Conservation (phyloP, 192 early-diverging fungal genomes). For the Backusella parvicylindrica region DNA sequence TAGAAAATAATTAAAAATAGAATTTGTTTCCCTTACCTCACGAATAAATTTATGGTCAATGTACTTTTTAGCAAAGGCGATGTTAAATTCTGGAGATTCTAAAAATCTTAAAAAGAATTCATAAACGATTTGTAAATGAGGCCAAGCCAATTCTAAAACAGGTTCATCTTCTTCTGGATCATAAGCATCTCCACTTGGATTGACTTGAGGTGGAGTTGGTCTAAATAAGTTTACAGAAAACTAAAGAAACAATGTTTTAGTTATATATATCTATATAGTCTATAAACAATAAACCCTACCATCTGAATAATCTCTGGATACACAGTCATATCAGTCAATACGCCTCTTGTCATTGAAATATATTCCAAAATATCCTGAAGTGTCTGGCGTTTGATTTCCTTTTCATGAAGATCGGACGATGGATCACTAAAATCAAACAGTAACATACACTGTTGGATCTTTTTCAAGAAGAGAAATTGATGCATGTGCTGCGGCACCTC, state of each 20-base stretch:
- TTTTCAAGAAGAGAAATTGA: slow-evolving; percentile 75
- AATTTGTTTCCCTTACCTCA: slow-evolving; percentile 36
- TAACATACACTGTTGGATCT: slow-evolving; percentile 75
- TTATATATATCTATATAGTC: background rate
- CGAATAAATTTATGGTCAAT: slow-evolving; percentile 85
- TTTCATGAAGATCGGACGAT: slow-evolving; percentile 71
- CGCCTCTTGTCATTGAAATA: slow-evolving; percentile 70
- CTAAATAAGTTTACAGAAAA: slow-evolving; percentile 83
- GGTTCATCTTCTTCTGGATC: slow-evolving; percentile 96
- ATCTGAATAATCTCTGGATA: slow-evolving; percentile 85
- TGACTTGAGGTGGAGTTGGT: slow-evolving; percentile 84
- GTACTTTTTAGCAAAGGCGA: slow-evolving; percentile 80
- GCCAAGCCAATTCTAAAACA: slow-evolving; percentile 86
- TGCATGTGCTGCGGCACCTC: slow-evolving; percentile 71
- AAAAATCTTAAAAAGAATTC: slow-evolving; percentile 90
- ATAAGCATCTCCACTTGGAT: slow-evolving; percentile 84
- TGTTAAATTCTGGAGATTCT: slow-evolving; percentile 90
- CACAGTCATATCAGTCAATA: slow-evolving; percentile 69
- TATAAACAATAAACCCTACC: slow-evolving; percentile 51
- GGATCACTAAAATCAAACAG: slow-evolving; percentile 88
- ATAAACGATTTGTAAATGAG: slow-evolving; percentile 88
- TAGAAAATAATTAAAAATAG: background rate
- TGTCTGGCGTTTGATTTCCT: slow-evolving; percentile 84
- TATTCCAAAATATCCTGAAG: slow-evolving; percentile 84
- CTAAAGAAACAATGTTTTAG: slow-evolving; percentile 29